phyloP scores from a whole-genome alignment of 139 green algal genomes.

The Raphidocelis subcapitata region DNA sequence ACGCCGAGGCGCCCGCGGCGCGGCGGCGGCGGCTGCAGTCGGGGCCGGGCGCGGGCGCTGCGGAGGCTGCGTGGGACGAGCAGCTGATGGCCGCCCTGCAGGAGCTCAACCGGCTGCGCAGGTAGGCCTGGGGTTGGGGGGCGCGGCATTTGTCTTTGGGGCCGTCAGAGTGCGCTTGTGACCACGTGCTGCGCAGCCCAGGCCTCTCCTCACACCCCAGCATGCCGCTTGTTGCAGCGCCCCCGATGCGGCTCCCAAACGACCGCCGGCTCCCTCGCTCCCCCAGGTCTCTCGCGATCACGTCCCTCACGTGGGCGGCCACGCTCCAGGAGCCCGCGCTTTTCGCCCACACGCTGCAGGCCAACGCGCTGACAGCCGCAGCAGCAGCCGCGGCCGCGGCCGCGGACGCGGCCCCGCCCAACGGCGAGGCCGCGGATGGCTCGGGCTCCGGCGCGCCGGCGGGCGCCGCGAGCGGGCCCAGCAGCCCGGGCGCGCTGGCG shows the following conservation, averaged over 20 bases:
- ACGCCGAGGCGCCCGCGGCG: not conserved
- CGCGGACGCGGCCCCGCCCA: conserved; percentile 1
- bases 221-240: too few species aligned
- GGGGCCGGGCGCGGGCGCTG: not conserved
- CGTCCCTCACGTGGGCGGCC: conserved; percentile 64
- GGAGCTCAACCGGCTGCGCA: conserved; percentile 68
- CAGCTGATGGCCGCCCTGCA: conserved; percentile 41
- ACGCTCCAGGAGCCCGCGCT: conserved; percentile 48
- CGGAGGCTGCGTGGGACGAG: conserved; percentile 29
- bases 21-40: not conserved
- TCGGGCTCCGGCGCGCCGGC: not conserved
- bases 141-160: too few species aligned
- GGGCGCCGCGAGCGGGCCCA: conserved; percentile 4
- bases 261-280: too few species aligned
- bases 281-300: conserved; percentile 54
- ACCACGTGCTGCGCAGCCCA: too few species aligned
- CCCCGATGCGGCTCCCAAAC: too few species aligned
- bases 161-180: too few species aligned
- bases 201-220: too few species aligned
- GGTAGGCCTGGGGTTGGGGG: too few species aligned
- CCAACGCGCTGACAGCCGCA: too few species aligned
- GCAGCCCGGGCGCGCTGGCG: conserved; percentile 4
- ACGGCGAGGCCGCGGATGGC: conserved; percentile 1
- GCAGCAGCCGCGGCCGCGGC: conserved; percentile 6
- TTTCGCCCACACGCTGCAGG: conserved; percentile 19